Percentiles rank a stretch among this genome's conserved stretches.
phyloP scores from a whole-genome alignment of 768 basidiomycete genomes.

The Russula griseocarnosa region DNA sequence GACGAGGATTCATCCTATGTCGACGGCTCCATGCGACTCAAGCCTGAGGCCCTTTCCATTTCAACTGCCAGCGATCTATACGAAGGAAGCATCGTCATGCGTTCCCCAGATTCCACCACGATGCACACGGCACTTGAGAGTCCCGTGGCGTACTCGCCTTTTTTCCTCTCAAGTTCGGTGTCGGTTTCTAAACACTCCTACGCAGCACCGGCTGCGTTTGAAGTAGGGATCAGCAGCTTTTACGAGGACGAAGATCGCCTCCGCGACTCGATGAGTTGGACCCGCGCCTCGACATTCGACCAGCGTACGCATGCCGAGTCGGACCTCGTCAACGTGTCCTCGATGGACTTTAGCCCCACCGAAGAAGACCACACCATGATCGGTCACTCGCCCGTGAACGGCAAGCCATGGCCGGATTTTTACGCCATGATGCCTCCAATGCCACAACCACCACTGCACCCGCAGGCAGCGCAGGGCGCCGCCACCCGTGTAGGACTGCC shows the following conservation, averaged over 20 bases:
- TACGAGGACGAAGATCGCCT: slow-evolving; percentile 25
- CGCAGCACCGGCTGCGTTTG: slow-evolving; percentile 23
- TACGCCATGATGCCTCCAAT: slow-evolving; percentile 7
- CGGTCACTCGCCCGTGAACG: slow-evolving; percentile 19
- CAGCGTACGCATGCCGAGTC: slow-evolving; percentile 15
- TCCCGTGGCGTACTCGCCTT: slow-evolving; percentile 19
- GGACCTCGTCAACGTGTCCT: slow-evolving; percentile 21
- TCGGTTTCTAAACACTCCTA: slow-evolving; percentile 25
- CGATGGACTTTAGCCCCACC: slow-evolving; percentile 26
- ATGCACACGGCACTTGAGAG: slow-evolving; percentile 30
- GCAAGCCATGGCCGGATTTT: slow-evolving; percentile 22
- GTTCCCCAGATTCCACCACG: slow-evolving; percentile 24
- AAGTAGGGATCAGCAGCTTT: slow-evolving; percentile 28
- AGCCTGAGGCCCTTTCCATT: slow-evolving; percentile 22
- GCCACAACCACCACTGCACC: not conserved
- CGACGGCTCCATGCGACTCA: slow-evolving; percentile 10
- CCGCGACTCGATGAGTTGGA: slow-evolving; percentile 29
- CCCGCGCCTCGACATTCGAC: slow-evolving; percentile 22
- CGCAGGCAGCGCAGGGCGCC: slow-evolving; percentile 11
- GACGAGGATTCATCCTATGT: slow-evolving; percentile 26
- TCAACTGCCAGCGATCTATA: slow-evolving; percentile 18
- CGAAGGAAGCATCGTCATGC: slow-evolving; percentile 28
- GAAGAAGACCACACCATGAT: slow-evolving; percentile 22
- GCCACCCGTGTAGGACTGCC: slow-evolving; percentile 4
- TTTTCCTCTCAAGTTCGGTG: slow-evolving; percentile 21